phyloP scores from a whole-genome alignment of 192 early-diverging fungal genomes.

The Backusella circina region DNA sequence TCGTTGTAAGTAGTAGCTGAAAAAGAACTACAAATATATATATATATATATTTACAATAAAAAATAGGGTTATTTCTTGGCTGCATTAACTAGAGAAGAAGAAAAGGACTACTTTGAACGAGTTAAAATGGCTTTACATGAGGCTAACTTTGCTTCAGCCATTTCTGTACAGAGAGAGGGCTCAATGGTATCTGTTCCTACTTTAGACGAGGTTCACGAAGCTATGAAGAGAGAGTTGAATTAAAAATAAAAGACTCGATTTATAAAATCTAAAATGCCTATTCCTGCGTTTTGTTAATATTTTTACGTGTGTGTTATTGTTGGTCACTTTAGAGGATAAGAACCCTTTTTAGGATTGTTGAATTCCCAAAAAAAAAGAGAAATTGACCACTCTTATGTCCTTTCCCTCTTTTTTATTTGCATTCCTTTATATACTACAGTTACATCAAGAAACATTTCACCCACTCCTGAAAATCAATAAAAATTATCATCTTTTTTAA shows the following conservation, averaged over 20 bases:
- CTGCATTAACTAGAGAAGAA: conserved; percentile 42
- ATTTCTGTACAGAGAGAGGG: conserved; percentile 65
- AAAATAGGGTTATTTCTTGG: conserved; percentile 66
- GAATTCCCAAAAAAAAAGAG: too few relatives aligned
- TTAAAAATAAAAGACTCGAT: background rate
- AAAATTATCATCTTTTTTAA: too few relatives aligned
- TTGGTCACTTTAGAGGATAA: too few relatives aligned
- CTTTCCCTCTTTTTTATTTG: too few relatives aligned
- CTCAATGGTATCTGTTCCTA: conserved; percentile 65
- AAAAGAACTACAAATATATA: background rate
- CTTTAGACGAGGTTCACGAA: conserved; percentile 38
- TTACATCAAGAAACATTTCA: too few relatives aligned
- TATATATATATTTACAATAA: conserved; percentile 12
- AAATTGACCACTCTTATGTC: too few relatives aligned
- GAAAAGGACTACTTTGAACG: conserved; percentile 26
- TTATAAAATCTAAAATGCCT: too few relatives aligned
- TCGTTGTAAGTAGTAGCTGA: conserved; percentile 37
- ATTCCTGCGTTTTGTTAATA: too few relatives aligned
- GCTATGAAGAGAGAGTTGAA: background rate
- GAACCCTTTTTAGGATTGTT: too few relatives aligned
- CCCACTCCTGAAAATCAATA: too few relatives aligned
- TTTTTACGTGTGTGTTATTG: too few relatives aligned
- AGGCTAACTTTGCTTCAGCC: conserved; percentile 61
- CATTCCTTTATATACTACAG: too few relatives aligned
- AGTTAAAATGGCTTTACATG: conserved; percentile 45